Conservation (phyloP, 768 basidiomycete genomes). For the Lactarius evosmus region DNA sequence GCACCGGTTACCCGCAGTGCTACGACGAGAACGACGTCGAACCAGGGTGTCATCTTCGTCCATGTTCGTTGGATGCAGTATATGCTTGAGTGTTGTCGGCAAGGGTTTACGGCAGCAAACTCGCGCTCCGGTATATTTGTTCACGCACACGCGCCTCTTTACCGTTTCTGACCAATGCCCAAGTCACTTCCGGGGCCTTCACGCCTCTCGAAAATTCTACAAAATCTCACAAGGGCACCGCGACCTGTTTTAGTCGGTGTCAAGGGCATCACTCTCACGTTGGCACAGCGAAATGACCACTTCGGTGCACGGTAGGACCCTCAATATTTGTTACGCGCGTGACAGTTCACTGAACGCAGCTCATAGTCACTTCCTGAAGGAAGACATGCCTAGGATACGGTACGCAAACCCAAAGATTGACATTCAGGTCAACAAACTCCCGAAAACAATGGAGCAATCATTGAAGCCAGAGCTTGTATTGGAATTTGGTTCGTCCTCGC, state of each 20-base stretch:
- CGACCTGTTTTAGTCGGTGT: constrained; percentile 48
- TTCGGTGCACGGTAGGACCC: constrained; percentile 64
- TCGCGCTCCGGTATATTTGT: not conserved
- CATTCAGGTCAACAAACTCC: constrained; percentile 54
- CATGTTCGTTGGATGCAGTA: constrained; percentile 20
- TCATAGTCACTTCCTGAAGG: constrained; percentile 70
- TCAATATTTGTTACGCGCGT: not conserved
- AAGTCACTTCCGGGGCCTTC: constrained; percentile 45
- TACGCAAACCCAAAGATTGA: constrained; percentile 68
- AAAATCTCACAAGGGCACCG: constrained; percentile 49
- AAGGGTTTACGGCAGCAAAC: too few relatives aligned
- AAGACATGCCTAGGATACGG: constrained; percentile 74
- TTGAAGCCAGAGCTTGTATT: constrained; percentile 63
- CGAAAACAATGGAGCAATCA: constrained; percentile 49
- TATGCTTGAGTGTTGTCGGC: not conserved
- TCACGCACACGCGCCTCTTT: not conserved
- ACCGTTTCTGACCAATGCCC: constrained; percentile 2
- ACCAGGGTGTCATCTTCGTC: constrained; percentile 46
- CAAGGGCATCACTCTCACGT: constrained; percentile 51
- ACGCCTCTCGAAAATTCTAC: constrained; percentile 52
- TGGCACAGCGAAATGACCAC: constrained; percentile 64
- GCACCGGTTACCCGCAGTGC: constrained; percentile 78
- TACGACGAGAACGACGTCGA: constrained; percentile 59
- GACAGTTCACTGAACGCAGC: constrained; percentile 1
- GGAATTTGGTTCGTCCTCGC: constrained; percentile 54